These are phyloP conservation scores for Kwoniella bestiolae DNA, from an alignment of 768 basidiomycete species.

Conservation along the genomic window DNA sequence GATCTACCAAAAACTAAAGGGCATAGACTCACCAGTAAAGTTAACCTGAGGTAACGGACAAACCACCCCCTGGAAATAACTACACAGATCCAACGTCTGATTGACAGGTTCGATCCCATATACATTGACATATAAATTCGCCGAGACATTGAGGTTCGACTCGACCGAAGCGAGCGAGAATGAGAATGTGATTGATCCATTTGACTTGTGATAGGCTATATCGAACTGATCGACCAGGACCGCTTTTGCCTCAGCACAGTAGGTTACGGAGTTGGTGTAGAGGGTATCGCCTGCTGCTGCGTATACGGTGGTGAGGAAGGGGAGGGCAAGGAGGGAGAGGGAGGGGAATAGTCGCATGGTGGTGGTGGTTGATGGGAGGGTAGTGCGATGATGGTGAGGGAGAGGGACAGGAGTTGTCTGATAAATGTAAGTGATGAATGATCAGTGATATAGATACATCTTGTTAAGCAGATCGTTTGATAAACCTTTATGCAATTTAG, in stretches of 20 bases:
- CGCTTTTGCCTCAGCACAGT: constrained; percentile 51
- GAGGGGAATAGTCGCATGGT: constrained; percentile 25
- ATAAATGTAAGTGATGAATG: background rate
- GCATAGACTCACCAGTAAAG: constrained; percentile 67
- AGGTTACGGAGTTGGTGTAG: constrained; percentile 49
- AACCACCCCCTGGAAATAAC: constrained; percentile 73
- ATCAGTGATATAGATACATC: no score
- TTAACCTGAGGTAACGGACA: constrained; percentile 82
- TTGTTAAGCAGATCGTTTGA: background rate
- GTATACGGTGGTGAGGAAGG: constrained; percentile 5
- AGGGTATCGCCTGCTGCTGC: constrained; percentile 25
- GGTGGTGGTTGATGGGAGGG: constrained; percentile 8
- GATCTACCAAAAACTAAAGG: no score
- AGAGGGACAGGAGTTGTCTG: background rate
- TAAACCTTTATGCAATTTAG: background rate
- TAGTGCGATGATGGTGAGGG: constrained; percentile 6
- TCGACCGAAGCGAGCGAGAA: constrained; percentile 82
- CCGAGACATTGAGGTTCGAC: constrained; percentile 70
- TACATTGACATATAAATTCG: constrained; percentile 80
- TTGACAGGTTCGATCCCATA: constrained; percentile 85
- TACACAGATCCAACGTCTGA: constrained; percentile 83
- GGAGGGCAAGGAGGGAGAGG: constrained; percentile 1
- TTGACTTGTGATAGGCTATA: constrained; percentile 50
- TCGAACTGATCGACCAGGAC: constrained; percentile 52
- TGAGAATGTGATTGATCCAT: constrained; percentile 76